These are phyloP conservation scores for Chrysoporthe puriensis DNA, from an alignment of 2,329 filamentous ascomycete genomes.

Conservation along the genomic window DNA sequence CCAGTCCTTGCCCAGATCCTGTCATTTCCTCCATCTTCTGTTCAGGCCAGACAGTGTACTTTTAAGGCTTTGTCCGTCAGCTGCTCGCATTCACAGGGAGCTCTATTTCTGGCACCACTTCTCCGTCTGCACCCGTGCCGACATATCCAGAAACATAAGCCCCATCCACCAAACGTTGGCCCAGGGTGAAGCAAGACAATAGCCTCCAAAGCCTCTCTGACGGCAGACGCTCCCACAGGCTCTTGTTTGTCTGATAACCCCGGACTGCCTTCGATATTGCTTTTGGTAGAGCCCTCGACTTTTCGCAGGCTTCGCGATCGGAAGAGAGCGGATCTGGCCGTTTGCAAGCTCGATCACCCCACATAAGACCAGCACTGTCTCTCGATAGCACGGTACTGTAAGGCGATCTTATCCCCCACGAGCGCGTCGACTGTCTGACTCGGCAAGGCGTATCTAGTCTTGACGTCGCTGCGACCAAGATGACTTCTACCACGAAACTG, in stretches of 20 bases:
- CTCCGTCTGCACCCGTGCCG: conserved; percentile 6
- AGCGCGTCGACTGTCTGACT: conserved; percentile 3
- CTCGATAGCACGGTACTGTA: background rate
- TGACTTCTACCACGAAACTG: conserved; percentile 74
- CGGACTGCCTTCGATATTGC: background rate
- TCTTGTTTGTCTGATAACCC: background rate
- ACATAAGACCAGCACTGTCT: background rate
- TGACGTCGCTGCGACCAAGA: conserved; percentile 47
- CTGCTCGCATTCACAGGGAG: conserved; percentile 19
- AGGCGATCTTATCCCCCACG: background rate
- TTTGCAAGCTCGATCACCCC: background rate
- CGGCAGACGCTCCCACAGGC: background rate
- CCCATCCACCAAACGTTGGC: background rate
- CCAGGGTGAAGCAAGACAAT: background rate
- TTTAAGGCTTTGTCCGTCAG: conserved; percentile 17
- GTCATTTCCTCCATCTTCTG: conserved; percentile 31
- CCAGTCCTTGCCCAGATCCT: conserved; percentile 31
- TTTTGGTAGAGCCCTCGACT: background rate
- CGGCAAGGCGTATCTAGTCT: conserved; percentile 18
- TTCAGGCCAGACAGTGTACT: conserved; percentile 30
- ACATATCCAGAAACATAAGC: background rate
- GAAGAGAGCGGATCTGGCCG: conserved; percentile 3
- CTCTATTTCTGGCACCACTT: conserved; percentile 5
- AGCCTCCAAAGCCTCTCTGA: background rate
- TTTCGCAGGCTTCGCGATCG: conserved; percentile 1